Evolutionary conservation across 2,329 filamentous ascomycete genomes (phyloP), one percentile per base, ranked within the genome.

Genomic region (Fusarium clavum): DNA sequence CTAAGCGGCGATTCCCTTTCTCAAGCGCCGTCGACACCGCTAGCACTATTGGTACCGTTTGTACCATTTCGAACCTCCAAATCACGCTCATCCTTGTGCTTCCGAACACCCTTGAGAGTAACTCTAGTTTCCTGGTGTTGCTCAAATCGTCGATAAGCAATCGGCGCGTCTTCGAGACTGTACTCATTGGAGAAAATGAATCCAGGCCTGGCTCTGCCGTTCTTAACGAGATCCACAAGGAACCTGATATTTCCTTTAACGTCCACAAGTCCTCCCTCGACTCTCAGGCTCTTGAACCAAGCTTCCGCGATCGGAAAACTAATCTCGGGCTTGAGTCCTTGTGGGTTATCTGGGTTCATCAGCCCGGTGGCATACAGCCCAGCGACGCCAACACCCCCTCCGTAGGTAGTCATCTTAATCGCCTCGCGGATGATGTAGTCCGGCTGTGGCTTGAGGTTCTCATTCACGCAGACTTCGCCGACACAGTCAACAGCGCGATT

Each of bases 141-240:
- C 6, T 67, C 57, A 10, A 57, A 67, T 22, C 51, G 8, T 2
- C 41, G 47, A 34, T 67, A 57, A 0, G 62, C 57, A 0, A 53
- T 11, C 6, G 51, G 46, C 5, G 51, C 51, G 3, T 62, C 46
- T 1, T 67, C 63, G 13, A 67, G 44, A 6, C n/a, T 62, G 4
- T 67, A 67, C 34, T 67, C 64, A 2, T 61, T 62, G 7, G 49
- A 62, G 7, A 67, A 67, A 2, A 67, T 20, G 2, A 67, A 62
- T 0, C 51, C 51, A 3, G 51, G 63, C 0, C 63, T 57, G 2
- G 57, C 63, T 16, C 40, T 34, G 3, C 64, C 62, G 1, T 61
- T 67, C 20, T 62, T 57, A 4, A 67, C 57, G 1, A 67, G 43
- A 2, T 57, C 63, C 0, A 56, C 51, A 8, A 67, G 24, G 12